phyloP scores from a whole-genome alignment of 2,329 filamentous ascomycete species.

The Coleophoma crateriformis region DNA sequence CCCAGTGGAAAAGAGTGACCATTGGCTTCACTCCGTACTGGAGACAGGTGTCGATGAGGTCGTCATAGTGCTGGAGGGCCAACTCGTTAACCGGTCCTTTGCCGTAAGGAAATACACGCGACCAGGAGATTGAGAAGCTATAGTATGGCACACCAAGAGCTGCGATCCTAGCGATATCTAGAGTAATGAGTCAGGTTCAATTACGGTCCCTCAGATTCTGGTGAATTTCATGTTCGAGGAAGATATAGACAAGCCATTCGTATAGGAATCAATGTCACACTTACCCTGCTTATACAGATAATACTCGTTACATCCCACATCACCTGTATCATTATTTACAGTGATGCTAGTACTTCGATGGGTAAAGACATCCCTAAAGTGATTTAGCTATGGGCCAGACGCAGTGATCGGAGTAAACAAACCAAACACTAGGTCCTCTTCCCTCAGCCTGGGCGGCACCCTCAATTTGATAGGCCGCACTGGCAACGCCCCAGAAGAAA shows the following conservation, averaged over 20 bases:
- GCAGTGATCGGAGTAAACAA: no score
- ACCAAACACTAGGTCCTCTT: conserved; percentile 33
- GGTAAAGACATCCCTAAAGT: conserved; percentile 26
- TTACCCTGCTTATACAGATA: conserved; percentile 50
- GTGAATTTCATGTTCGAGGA: not conserved
- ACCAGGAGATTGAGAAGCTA: conserved; percentile 45
- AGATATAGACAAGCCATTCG: not conserved
- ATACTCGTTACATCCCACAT: conserved; percentile 46
- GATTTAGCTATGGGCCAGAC: no score
- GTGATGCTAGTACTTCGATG: conserved; percentile 12
- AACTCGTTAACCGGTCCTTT: conserved; percentile 42
- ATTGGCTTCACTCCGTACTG: conserved; percentile 41
- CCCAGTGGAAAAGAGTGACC: conserved; percentile 39
- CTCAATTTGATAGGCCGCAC: conserved; percentile 40
- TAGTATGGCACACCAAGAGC: conserved; percentile 44
- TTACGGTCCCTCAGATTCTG: no score
- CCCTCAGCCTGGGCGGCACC: conserved; percentile 39
- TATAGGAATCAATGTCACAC: not conserved
- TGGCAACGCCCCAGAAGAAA: conserved; percentile 42
- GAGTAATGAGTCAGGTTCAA: conserved; percentile 17
- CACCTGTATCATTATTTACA: conserved; percentile 37
- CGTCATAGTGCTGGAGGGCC: conserved; percentile 44
- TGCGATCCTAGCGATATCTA: conserved; percentile 42
- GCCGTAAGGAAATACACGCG: conserved; percentile 42
- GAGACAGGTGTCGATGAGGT: conserved; percentile 41